Conservation (phyloP, 441 rosid genomes). For the Eutrema salsugineum region DNA sequence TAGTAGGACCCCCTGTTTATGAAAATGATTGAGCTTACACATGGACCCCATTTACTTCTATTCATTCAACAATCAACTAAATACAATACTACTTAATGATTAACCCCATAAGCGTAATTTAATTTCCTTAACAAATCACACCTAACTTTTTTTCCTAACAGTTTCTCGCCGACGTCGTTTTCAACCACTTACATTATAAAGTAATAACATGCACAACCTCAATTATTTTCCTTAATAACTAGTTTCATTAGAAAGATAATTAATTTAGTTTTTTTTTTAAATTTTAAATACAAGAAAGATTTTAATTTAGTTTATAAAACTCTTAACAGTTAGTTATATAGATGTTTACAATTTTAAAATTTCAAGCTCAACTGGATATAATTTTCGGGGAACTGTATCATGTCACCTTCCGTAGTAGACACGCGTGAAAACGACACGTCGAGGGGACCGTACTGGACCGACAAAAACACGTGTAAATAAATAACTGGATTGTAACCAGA, state of each 20-base stretch:
- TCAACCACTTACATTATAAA: conserved; percentile 9
- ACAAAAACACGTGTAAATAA: conserved; percentile 20
- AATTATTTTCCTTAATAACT: not conserved
- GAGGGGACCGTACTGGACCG: conserved; percentile 33
- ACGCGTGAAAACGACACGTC: conserved; percentile 36
- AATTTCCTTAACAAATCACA: conserved; percentile 2
- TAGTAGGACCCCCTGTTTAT: conserved; percentile 24
- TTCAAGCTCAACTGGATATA: not conserved
- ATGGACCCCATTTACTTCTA: conserved; percentile 24
- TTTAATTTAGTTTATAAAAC: no score
- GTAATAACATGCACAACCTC: conserved; percentile 2
- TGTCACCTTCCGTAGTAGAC: conserved; percentile 15
- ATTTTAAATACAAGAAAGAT: no score
- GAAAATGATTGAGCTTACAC: conserved; percentile 37
- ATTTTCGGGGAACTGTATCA: not conserved
- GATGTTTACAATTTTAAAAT: not conserved
- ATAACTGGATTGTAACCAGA: not conserved
- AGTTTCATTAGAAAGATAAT: not conserved
- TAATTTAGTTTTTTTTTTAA: no score
- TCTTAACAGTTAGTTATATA: not conserved
- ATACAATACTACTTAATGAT: conserved; percentile 12
- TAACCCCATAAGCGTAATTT: conserved; percentile 9
- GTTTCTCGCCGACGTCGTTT: conserved; percentile 13
- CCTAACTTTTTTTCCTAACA: conserved; percentile 11
- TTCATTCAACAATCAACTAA: conserved; percentile 12